Conservation (phyloP, 1,284 basidiomycete genomes). For the Earliella scabrosa region DNA sequence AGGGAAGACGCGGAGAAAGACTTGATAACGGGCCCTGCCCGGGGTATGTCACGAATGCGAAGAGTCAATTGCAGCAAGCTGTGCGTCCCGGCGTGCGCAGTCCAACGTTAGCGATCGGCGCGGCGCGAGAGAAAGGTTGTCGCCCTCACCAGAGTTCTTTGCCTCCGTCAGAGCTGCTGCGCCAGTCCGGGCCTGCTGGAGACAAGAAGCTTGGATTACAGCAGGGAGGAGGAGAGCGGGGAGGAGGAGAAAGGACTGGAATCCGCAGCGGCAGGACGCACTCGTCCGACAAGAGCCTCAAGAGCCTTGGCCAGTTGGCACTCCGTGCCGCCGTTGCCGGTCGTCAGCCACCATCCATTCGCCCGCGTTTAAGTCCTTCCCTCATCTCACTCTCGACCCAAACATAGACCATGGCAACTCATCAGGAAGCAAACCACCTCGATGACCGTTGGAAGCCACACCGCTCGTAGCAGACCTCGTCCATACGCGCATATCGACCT, state of each 20-base stretch:
- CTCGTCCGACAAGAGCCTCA: background rate
- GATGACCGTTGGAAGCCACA: too few species aligned
- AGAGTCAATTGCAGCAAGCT: background rate
- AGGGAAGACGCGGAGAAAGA: background rate
- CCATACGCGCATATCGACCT: too few species aligned
- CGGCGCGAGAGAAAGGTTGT: background rate
- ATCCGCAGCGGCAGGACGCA: background rate
- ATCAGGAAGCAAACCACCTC: too few species aligned
- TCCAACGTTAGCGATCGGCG: background rate
- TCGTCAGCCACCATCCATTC: background rate
- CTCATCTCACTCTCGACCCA: too few species aligned
- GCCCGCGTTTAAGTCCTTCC: too few species aligned
- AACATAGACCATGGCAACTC: too few species aligned
- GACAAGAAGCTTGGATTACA: background rate
- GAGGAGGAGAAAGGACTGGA: background rate
- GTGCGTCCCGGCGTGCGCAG: background rate
- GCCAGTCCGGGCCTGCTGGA: background rate
- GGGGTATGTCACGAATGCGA: background rate
- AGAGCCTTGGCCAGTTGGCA: background rate
- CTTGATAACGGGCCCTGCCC: slow-evolving; percentile 7
- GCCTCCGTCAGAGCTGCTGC: background rate
- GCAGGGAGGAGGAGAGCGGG: background rate
- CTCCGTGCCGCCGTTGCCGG: background rate
- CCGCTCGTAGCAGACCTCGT: too few species aligned
- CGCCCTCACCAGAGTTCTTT: background rate